Evolutionary conservation across 176 grass and related monocot genomes (phyloP).

Genomic region (Poa annua): DNA sequence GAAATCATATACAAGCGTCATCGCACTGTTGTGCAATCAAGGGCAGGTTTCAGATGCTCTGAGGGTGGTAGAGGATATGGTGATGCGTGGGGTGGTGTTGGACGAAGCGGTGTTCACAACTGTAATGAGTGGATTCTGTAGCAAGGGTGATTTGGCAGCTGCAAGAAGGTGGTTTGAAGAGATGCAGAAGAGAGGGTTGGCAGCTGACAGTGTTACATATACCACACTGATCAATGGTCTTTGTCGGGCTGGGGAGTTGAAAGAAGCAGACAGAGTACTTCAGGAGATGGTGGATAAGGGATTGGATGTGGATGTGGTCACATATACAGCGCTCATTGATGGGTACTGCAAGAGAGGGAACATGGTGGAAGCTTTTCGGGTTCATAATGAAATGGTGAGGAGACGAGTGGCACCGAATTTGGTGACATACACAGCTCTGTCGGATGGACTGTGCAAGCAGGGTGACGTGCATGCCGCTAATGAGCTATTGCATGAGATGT

Average conservation of each 20-base stretch:
- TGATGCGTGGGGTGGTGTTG: constrained; percentile 53
- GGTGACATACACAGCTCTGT: constrained; percentile 90
- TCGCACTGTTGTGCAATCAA: constrained; percentile 70
- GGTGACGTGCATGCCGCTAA: constrained; percentile 74
- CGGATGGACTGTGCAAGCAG: constrained; percentile 89
- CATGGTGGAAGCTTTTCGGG: constrained; percentile 72
- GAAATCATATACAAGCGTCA: constrained; percentile 65
- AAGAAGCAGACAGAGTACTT: constrained; percentile 65
- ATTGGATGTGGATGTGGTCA: constrained; percentile 68
- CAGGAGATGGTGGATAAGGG: constrained; percentile 68
- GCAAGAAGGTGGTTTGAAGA: constrained; percentile 68
- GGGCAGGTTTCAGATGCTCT: constrained; percentile 62
- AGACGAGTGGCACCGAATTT: constrained; percentile 73
- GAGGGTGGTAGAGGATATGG: constrained; percentile 70
- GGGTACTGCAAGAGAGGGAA: constrained; percentile 82
- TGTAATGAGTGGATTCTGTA: constrained; percentile 78
- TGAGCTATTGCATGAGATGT: constrained; percentile 94
- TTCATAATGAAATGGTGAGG: constrained; percentile 77
- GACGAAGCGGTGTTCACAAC: constrained; percentile 70
- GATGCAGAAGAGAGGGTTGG: constrained; percentile 68
- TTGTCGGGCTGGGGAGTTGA: constrained; percentile 68
- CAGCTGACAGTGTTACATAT: constrained; percentile 69
- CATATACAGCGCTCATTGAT: constrained; percentile 81
- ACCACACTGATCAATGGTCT: constrained; percentile 75
- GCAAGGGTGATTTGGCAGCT: constrained; percentile 63